These are phyloP conservation scores for Venturia effusa DNA, from an alignment of 2,329 filamentous ascomycete species.

Conservation along the genomic window DNA sequence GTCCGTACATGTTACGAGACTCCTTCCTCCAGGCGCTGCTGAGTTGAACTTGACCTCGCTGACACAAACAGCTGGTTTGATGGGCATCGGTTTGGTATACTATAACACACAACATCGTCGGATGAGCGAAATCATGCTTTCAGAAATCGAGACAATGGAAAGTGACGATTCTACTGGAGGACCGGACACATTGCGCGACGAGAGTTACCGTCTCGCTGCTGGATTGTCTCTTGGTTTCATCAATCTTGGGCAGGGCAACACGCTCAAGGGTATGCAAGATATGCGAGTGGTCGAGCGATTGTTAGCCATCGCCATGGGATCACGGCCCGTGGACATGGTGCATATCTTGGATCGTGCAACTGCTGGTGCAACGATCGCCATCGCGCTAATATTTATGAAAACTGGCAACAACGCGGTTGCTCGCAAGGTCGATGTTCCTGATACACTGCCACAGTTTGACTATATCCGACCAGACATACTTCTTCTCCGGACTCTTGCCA, in stretches of 20 bases:
- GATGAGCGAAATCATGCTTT: slow-evolving; percentile 99
- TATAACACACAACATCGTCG: slow-evolving; percentile 91
- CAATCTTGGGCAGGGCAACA: slow-evolving; percentile 82
- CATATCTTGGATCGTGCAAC: slow-evolving; percentile 89
- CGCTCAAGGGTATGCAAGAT: slow-evolving; percentile 80
- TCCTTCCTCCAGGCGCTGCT: slow-evolving; percentile 84
- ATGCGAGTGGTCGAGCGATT: slow-evolving; percentile 88
- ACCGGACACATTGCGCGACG: slow-evolving; percentile 74
- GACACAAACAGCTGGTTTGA: slow-evolving; percentile 90
- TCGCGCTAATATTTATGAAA: slow-evolving; percentile 94
- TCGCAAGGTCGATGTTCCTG: slow-evolving; percentile 84
- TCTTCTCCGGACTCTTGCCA: slow-evolving; percentile 76
- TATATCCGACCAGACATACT: slow-evolving; percentile 92
- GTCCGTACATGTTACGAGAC: slow-evolving; percentile 90
- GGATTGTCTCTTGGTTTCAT: slow-evolving; percentile 91
- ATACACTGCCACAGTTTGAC: slow-evolving; percentile 84
- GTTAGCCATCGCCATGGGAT: slow-evolving; percentile 72
- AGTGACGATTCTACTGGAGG: slow-evolving; percentile 57
- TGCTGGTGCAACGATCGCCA: slow-evolving; percentile 81
- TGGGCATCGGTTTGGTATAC: slow-evolving; percentile 93
- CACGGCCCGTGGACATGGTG: slow-evolving; percentile 83
- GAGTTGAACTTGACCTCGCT: slow-evolving; percentile 88
- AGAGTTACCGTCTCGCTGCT: slow-evolving; percentile 91
- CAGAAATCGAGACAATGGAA: slow-evolving; percentile 84
- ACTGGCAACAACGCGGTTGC: slow-evolving; percentile 80